Conservation (phyloP, 176 grass and related monocot genomes). For the Elaeis guineensis region DNA sequence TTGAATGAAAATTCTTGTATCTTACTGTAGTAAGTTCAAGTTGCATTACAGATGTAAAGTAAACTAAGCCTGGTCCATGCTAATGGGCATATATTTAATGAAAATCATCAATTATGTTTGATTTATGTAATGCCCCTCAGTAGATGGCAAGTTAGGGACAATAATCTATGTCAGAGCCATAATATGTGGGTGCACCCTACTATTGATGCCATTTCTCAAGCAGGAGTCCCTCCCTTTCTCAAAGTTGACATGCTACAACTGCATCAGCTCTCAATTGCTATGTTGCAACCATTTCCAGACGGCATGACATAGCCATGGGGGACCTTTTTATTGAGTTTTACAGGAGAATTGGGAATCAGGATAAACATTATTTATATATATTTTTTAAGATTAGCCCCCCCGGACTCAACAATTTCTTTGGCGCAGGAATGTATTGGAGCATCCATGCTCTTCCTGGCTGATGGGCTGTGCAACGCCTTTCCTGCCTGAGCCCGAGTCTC, state of each 20-base stretch:
- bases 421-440: slow-evolving; percentile 78
- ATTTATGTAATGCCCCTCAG: no score
- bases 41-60: no score
- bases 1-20: no score
- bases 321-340: slow-evolving; percentile 41
- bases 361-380: slow-evolving; percentile 40
- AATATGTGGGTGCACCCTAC: no score
- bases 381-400: slow-evolving; percentile 53
- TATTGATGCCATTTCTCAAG: no score
- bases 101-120: no score
- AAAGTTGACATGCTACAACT: background rate
- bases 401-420: slow-evolving; percentile 99
- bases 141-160: no score
- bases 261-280: slow-evolving; percentile 1
- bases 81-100: no score
- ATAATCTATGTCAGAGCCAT: no score
- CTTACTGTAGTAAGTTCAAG: no score
- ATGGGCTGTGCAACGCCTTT: slow-evolving; percentile 84
- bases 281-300: slow-evolving; percentile 20
- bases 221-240: no score
- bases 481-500: slow-evolving; percentile 56
- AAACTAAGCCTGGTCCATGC: no score
- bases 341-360: slow-evolving; percentile 33
- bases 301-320: slow-evolving; percentile 21
- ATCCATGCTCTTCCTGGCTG: slow-evolving; percentile 73